Base-by-base conservation (phyloP, 1,284 basidiomycete genomes). In the Sanguinoderma infundibulare region DNA sequence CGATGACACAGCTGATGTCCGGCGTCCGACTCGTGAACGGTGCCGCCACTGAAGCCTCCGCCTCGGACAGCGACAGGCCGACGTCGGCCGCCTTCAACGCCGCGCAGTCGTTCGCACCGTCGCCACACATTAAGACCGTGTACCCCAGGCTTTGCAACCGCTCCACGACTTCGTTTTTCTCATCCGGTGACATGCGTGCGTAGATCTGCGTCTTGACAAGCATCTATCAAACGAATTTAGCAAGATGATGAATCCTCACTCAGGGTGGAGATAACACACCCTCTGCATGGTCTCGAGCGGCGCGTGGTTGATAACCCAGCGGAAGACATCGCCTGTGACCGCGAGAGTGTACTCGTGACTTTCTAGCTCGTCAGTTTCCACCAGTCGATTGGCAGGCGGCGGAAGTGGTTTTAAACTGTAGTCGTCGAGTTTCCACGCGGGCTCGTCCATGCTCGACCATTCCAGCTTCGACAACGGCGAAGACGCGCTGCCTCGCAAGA, bases 51-150 rank as follows among this genome's bases (percentile, higher is more conserved):
- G 94, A 97, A 2, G 98, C 98, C 76, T 99, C 98, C 0, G 98
- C 98, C 75, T 99, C 98, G 0, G 95, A 98, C 15, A 99, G 78
- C 4, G 96, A 98, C 52, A 99, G 87, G 1, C 98, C 98, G 34
- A 99, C 96, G 71, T 99, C 98, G 12, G 98, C 98, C 5, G 98
- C 96, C 78, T 99, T 99, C 67, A 99, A 83, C 22, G 98, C 98
- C 32, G 97, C 96, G 73, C 97, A 99, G 73, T 99, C 98, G 75
- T 99, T 99, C 5, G 98, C 98, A 32, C 98, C 98, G 73, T 99
- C 98, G 40, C 98, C 98, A 72, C 98, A 99, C 90, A 99, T 98
- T 6, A 98, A 85, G 12, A 98, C 97, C 0, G 94, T 98, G 74
- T 98, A 99, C 8, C 96, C 97, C 9, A 99, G 83, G 4, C 85